phyloP scores from a whole-genome alignment of 2,329 filamentous ascomycete genomes.

The Phialocephala subalpina region DNA sequence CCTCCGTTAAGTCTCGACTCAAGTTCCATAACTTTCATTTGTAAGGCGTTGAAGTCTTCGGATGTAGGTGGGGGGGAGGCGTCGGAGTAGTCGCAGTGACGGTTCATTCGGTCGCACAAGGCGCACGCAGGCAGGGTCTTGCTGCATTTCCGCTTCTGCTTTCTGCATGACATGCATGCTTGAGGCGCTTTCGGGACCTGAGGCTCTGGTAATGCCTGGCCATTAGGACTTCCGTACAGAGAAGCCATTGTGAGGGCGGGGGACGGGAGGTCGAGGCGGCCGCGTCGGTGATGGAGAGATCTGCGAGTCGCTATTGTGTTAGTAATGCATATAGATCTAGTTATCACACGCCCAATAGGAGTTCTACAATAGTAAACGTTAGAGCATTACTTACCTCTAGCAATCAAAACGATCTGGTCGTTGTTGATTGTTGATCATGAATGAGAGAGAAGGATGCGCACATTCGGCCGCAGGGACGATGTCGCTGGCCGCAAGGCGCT shows the following conservation, averaged over 20 bases:
- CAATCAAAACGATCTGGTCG: neutral
- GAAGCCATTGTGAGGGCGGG: slow-evolving; percentile 24
- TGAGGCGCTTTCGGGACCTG: slow-evolving; percentile 46
- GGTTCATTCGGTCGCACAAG: slow-evolving; percentile 53
- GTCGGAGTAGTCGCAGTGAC: slow-evolving; percentile 52
- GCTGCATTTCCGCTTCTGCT: slow-evolving; percentile 61
- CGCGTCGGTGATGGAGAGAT: neutral
- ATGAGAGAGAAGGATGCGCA: neutral
- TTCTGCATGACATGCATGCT: slow-evolving; percentile 53
- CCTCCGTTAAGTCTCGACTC: slow-evolving; percentile 46
- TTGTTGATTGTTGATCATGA: neutral
- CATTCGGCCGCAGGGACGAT: neutral
- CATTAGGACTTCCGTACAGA: slow-evolving; percentile 25
- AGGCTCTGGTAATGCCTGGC: slow-evolving; percentile 22
- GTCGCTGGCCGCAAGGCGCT: neutral
- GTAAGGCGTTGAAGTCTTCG: slow-evolving; percentile 50
- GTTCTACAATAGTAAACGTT: neutral
- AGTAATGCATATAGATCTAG: neutral
- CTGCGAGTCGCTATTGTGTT: neutral
- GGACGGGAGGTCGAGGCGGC: neutral
- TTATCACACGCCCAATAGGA: neutral
- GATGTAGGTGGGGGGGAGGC: slow-evolving; percentile 46
- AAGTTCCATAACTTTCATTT: slow-evolving; percentile 48
- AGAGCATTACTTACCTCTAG: neutral
- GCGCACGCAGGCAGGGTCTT: slow-evolving; percentile 57